A percentile compares a stretch with the other conserved stretches of the same genome.
These are phyloP conservation scores for Phytomonas sp. DNA, from an alignment of 208 protist genomes.

Conservation along the genomic window DNA sequence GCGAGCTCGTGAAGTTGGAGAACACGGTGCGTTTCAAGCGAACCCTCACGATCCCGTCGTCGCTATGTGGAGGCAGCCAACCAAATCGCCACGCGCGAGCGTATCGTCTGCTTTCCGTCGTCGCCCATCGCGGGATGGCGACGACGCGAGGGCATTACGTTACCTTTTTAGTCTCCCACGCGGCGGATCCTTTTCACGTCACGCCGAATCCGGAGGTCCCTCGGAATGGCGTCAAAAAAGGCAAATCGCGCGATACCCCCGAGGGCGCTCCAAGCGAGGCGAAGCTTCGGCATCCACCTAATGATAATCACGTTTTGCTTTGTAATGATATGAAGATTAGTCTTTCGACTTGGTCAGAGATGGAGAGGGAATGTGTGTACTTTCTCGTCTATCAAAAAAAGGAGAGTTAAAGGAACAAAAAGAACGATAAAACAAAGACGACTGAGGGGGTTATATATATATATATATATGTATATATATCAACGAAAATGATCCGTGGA, in stretches of 20 bases:
- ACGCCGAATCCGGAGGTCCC: neutral
- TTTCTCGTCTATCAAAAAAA: constrained; percentile 70
- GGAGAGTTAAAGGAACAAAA: constrained; percentile 3
- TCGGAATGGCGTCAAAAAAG: neutral
- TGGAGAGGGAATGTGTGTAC: constrained; percentile 59
- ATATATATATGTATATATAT: too few species aligned
- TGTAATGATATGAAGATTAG: constrained; percentile 70
- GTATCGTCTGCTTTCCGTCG: constrained; percentile 59
- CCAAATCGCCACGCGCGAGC: constrained; percentile 28
- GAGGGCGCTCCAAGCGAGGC: too few species aligned
- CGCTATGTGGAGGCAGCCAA: constrained; percentile 38
- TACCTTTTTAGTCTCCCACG: constrained; percentile 48
- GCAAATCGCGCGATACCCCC: too few species aligned
- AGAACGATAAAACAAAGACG: too few species aligned
- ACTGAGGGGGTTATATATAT: too few species aligned
- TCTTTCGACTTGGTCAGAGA: constrained; percentile 12
- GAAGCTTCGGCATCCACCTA: too few species aligned
- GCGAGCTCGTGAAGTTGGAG: constrained; percentile 77
- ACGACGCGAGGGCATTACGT: constrained; percentile 71
- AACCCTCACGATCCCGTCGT: constrained; percentile 45
- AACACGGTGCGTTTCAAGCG: constrained; percentile 53
- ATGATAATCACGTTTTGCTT: constrained; percentile 20
- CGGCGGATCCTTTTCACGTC: constrained; percentile 19
- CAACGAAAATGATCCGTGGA: too few species aligned
- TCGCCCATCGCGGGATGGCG: constrained; percentile 51